These are phyloP conservation scores for Paraphoma sp. DNA, from an alignment of 2,329 filamentous ascomycete species.

Conservation along the genomic window DNA sequence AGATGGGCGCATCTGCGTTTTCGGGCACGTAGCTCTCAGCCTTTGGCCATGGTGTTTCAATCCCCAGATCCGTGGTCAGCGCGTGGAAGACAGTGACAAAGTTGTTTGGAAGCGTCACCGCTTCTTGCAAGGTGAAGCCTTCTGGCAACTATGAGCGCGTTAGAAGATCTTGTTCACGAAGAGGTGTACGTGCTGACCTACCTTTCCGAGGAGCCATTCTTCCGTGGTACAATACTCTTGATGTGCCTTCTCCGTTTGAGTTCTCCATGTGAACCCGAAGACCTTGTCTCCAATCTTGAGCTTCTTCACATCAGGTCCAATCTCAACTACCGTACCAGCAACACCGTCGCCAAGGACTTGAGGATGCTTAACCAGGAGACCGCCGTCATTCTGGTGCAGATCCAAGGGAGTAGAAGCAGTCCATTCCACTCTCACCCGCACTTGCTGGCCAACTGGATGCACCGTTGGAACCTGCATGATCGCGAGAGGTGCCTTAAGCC, in stretches of 20 bases:
- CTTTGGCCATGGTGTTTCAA: constrained; percentile 65
- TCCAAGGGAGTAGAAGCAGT: constrained; percentile 68
- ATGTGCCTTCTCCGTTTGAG: constrained; percentile 58
- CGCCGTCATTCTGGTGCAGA: constrained; percentile 67
- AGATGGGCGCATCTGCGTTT: constrained; percentile 40
- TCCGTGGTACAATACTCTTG: constrained; percentile 64
- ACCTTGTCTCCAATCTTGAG: constrained; percentile 63
- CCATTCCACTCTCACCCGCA: constrained; percentile 63
- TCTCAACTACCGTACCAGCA: constrained; percentile 61
- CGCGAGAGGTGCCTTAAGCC: constrained; percentile 43
- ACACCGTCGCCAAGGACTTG: constrained; percentile 59
- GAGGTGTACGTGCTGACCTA: neutral
- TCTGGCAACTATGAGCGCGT: constrained; percentile 46
- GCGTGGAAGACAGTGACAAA: constrained; percentile 66
- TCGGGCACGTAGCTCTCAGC: constrained; percentile 49
- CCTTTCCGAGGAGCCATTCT: constrained; percentile 52
- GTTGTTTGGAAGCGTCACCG: constrained; percentile 64
- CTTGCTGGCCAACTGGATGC: constrained; percentile 51
- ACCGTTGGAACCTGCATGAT: constrained; percentile 46
- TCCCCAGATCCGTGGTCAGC: constrained; percentile 57
- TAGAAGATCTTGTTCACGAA: constrained; percentile 13
- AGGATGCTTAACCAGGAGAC: constrained; percentile 60
- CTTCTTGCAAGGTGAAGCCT: constrained; percentile 52
- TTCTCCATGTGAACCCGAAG: constrained; percentile 61
- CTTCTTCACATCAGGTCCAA: constrained; percentile 54